Evolutionary conservation across 768 basidiomycete genomes (phyloP), one percentile per base, ranked within the genome.

Genomic region (Trametes cingulata): DNA sequence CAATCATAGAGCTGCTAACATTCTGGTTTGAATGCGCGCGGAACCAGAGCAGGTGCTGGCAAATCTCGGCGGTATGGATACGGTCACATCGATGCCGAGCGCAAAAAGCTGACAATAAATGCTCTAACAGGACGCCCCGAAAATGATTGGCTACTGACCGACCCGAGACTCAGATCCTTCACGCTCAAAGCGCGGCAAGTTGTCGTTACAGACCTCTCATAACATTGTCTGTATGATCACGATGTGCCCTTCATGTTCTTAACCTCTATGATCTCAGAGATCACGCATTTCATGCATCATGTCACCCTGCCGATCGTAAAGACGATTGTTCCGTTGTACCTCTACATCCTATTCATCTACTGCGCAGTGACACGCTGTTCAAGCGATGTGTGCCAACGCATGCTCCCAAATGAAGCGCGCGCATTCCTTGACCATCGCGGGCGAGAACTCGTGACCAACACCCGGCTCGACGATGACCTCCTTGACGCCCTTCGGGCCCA

Each of bases 401-500:
- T 68, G 60, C 59, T 67, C 55, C 67, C 68, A 72, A 24, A 72
- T 48, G 36, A 72, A 72, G n/a, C 60, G n/a, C 1, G 74, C 77
- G 45, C 78, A 74, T 63, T 79, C 78, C 42, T 71, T 69, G 40
- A 84, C 70, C 91, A 93, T 93, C 58, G 75, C 73, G 6, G 75
- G 71, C 6, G 87, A 85, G 64, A 82, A 83, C 33, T 77, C 77
- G 68, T 94, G 91, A 4, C 86, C 88, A 1, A 81, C 81, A 5
- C 78, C 80, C 5, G 77, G 76, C 52, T 82, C 77, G 2, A 90
- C 69, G 3, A 83, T 72, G 3, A 83, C 78, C 61, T 81, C 77
- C 70, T 87, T 88, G 47, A 77, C 71, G 4, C 88, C 90, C 0
- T 71, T 59, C 10, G 58, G 45, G 0, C 86, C 86, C 0, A 85